Conservation (phyloP, 306 rosid genomes). For the Fragaria nilgerrensis region DNA sequence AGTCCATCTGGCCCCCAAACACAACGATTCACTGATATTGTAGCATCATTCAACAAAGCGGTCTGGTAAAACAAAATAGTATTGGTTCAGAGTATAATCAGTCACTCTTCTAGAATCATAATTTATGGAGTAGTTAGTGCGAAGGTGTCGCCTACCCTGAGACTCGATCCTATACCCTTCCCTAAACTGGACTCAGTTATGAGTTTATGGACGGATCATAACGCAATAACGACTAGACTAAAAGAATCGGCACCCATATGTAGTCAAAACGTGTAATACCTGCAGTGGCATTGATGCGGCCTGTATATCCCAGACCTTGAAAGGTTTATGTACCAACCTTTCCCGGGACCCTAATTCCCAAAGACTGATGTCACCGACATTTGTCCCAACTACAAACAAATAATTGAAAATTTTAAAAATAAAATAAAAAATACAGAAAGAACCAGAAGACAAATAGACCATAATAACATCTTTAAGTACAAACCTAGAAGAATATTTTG, state of each 20-base stretch:
- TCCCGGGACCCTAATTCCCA: conserved; percentile 48
- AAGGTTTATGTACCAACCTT: conserved; percentile 37
- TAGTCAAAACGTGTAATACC: conserved; percentile 22
- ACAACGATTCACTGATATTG: conserved; percentile 43
- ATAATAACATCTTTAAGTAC: conserved; percentile 1
- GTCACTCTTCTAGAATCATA: not conserved
- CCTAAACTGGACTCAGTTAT: not conserved
- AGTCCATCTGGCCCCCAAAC: conserved; percentile 47
- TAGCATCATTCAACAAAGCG: conserved; percentile 39
- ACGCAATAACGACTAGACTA: not conserved
- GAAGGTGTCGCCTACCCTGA: not conserved
- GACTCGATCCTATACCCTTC: not conserved
- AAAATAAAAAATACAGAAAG: not conserved
- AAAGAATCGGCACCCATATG: not conserved
- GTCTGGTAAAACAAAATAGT: conserved; percentile 24
- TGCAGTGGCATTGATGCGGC: conserved; percentile 34
- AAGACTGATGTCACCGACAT: conserved; percentile 48
- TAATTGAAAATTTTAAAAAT: not conserved
- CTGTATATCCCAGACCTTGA: conserved; percentile 44
- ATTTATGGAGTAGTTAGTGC: not conserved
- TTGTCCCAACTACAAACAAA: conserved; percentile 41
- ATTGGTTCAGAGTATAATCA: conserved; percentile 16
- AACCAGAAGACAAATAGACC: not conserved
- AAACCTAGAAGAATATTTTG: conserved; percentile 45
- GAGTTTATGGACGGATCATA: not conserved